Evolutionary conservation across 768 basidiomycete genomes (phyloP).

Genomic region (Cystofilobasidium macerans): DNA sequence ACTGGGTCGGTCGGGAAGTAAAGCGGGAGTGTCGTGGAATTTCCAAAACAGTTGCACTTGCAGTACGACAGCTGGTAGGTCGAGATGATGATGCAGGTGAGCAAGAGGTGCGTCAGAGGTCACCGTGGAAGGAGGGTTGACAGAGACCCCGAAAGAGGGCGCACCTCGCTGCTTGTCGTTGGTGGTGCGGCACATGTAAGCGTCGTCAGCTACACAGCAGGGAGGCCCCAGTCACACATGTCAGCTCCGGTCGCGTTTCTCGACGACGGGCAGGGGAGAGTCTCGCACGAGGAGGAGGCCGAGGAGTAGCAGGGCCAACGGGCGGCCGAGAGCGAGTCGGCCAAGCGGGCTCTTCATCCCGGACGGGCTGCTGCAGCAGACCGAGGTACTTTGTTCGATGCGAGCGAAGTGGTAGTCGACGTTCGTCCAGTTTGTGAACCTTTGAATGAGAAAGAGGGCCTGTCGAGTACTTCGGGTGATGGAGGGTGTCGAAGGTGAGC

Average conservation of each 20-base stretch:
- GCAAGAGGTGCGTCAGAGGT: background rate
- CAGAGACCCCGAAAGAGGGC: background rate
- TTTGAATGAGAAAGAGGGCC: no score
- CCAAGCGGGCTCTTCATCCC: no score
- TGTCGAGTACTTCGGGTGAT: no score
- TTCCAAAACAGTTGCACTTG: constrained; percentile 47
- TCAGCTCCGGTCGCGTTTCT: background rate
- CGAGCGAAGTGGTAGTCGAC: no score
- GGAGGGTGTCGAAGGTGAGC: no score
- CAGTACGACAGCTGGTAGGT: background rate
- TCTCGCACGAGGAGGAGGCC: background rate
- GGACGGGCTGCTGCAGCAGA: no score
- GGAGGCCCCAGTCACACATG: background rate
- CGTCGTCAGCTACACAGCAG: background rate
- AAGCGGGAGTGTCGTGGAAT: constrained; percentile 74
- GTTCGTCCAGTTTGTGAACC: no score
- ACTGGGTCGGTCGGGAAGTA: constrained; percentile 70
- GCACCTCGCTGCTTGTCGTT: background rate
- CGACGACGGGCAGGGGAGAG: background rate
- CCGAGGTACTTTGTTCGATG: no score
- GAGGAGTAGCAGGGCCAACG: background rate
- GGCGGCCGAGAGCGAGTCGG: no score
- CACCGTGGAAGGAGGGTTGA: background rate
- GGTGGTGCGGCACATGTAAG: no score
- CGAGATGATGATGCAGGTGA: background rate